Conservation (phyloP, 2,329 filamentous ascomycete species). For the Conoideocrella luteorostrata region DNA sequence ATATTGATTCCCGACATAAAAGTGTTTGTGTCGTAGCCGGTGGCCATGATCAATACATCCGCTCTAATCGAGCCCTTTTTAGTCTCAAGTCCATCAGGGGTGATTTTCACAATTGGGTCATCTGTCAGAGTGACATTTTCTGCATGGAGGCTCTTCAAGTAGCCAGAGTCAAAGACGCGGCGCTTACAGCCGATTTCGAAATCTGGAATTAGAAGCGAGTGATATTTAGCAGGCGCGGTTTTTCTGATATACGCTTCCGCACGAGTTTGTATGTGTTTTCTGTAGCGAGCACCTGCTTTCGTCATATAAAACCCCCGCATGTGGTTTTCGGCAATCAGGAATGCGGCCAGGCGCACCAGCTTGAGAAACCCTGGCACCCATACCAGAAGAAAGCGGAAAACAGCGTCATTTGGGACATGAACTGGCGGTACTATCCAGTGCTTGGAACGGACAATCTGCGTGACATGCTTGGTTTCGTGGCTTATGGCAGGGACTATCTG, state of each 20-base stretch:
- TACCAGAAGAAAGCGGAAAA: conserved; percentile 29
- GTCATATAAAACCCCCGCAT: conserved; percentile 32
- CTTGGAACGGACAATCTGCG: conserved; percentile 33
- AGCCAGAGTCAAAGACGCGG: conserved; percentile 51
- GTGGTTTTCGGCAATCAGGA: conserved; percentile 26
- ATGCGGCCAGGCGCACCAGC: conserved; percentile 37
- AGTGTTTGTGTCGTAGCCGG: conserved; percentile 51
- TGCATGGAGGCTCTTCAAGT: conserved; percentile 45
- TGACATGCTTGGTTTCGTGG: conserved; percentile 24
- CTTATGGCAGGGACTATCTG: conserved; percentile 44
- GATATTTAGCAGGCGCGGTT: conserved; percentile 51
- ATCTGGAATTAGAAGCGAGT: conserved; percentile 54
- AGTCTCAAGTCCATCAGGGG: conserved; percentile 31
- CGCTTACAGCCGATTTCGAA: conserved; percentile 59
- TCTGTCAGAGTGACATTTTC: conserved; percentile 41
- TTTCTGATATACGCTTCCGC: conserved; percentile 35
- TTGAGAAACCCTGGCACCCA: conserved; percentile 37
- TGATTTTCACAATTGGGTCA: conserved; percentile 40
- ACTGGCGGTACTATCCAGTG: conserved; percentile 36
- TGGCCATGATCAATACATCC: conserved; percentile 56
- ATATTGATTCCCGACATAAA: conserved; percentile 49
- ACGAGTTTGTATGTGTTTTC: conserved; percentile 29
- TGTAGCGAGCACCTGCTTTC: conserved; percentile 26
- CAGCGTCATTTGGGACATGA: conserved; percentile 13
- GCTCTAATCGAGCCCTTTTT: conserved; percentile 33